phyloP scores from a whole-genome alignment of 331 rosid genomes.

The Acacia concinna region DNA sequence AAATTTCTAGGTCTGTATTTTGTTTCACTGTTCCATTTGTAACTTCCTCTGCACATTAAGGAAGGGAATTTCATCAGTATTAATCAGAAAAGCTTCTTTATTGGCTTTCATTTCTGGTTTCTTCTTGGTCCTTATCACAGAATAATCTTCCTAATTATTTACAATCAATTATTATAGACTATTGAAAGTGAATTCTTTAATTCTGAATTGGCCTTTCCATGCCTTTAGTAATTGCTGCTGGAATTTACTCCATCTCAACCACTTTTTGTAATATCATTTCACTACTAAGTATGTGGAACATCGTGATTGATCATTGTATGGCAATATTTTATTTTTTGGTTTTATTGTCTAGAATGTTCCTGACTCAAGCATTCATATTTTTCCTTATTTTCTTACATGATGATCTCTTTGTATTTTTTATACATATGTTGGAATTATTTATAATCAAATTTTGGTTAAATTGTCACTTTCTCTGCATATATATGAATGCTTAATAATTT shows the following conservation, averaged over 20 bases:
- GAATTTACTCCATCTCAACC: neutral
- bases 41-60: too few relatives aligned
- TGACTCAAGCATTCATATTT: neutral
- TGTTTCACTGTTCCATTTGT: too few relatives aligned
- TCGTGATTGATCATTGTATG: neutral
- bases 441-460: neutral
- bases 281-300: neutral
- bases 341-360: constrained; percentile 3
- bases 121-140: too few relatives aligned
- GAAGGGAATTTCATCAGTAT: too few relatives aligned
- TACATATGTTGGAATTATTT: neutral
- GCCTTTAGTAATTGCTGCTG: neutral
- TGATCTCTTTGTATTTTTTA: neutral
- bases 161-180: too few relatives aligned
- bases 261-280: neutral
- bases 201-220: neutral
- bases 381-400: neutral
- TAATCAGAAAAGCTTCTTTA: too few relatives aligned
- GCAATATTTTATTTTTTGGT: neutral
- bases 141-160: too few relatives aligned
- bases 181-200: neutral
- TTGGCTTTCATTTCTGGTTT: too few relatives aligned
- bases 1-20: too few relatives aligned
- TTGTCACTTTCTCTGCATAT: neutral
- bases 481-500: neutral